Evolutionary conservation across 164 flowering plant species (phyloP).

Genomic region (Houttuynia cordata): DNA sequence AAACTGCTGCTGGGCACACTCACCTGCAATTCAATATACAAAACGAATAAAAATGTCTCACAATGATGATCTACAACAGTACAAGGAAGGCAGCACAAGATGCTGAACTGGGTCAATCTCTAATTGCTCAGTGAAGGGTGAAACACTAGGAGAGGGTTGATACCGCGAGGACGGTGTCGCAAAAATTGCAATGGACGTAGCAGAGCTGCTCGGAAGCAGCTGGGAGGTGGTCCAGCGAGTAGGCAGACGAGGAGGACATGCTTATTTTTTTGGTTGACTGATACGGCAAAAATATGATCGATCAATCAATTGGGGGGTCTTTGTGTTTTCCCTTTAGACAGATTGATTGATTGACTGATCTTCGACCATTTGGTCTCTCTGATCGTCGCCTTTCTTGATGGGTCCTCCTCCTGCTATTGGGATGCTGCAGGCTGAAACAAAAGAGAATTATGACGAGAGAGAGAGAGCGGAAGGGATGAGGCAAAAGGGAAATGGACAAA

Average conservation of each 20-base stretch:
- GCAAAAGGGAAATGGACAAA: background rate
- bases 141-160: slow-evolving; percentile 2
- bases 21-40: slow-evolving; percentile 33
- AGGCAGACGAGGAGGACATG: slow-evolving; percentile 64
- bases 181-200: slow-evolving; percentile 85
- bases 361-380: slow-evolving; percentile 26
- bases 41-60: background rate
- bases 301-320: slow-evolving; percentile 1
- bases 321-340: slow-evolving; percentile 8
- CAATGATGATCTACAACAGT: background rate
- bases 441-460: slow-evolving; percentile 31
- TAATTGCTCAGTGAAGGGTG: background rate
- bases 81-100: background rate
- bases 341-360: slow-evolving; percentile 24
- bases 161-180: slow-evolving; percentile 94
- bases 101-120: background rate
- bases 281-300: slow-evolving; percentile 5
- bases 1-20: slow-evolving; percentile 85
- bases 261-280: slow-evolving; percentile 7
- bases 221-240: slow-evolving; percentile 67
- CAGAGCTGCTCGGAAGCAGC: slow-evolving; percentile 75
- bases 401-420: slow-evolving; percentile 17
- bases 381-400: background rate
- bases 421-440: slow-evolving; percentile 25
- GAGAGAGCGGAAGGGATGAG: slow-evolving; percentile 33